Percentiles rank a stretch among this genome's conserved stretches.
Conservation (phyloP, 2,329 filamentous ascomycete genomes). For the Colletotrichum cuscutae region DNA sequence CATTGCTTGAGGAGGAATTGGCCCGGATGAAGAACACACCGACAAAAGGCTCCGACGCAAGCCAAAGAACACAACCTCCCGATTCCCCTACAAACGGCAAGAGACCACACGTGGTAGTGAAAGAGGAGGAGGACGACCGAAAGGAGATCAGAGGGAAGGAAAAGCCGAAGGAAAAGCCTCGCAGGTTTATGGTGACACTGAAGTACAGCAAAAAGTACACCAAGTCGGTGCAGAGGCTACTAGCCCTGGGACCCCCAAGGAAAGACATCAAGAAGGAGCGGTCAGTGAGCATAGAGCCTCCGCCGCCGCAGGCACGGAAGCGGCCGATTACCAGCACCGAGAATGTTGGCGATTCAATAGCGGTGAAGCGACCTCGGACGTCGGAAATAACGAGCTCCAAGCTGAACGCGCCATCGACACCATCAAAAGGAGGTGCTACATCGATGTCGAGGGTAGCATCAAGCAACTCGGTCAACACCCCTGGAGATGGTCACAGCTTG, state of each 20-base stretch:
- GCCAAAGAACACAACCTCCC: conserved; percentile 40
- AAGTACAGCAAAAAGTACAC: conserved; percentile 59
- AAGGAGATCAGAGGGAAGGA: conserved; percentile 41
- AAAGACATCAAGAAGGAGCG: conserved; percentile 50
- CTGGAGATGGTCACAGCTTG: conserved; percentile 54
- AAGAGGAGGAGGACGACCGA: conserved; percentile 46
- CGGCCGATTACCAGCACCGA: conserved; percentile 55
- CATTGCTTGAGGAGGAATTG: conserved; percentile 60
- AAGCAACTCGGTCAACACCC: conserved; percentile 63
- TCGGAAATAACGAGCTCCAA: conserved; percentile 51
- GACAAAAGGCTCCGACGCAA: conserved; percentile 35
- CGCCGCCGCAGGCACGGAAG: conserved; percentile 55
- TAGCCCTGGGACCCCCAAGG: conserved; percentile 52
- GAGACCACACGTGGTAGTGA: conserved; percentile 36
- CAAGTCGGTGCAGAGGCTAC: conserved; percentile 56
- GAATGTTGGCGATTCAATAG: conserved; percentile 46
- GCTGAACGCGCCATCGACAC: conserved; percentile 58
- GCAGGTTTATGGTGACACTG: conserved; percentile 54
- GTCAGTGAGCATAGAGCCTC: conserved; percentile 54
- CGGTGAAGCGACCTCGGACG: conserved; percentile 55
- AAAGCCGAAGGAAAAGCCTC: conserved; percentile 33
- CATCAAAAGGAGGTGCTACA: conserved; percentile 57
- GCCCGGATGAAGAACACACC: conserved; percentile 46
- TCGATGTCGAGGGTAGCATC: conserved; percentile 66
- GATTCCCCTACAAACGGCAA: conserved; percentile 48